These are phyloP conservation scores for Sporobolomyces roseus DNA, from an alignment of 768 basidiomycete genomes.

Conservation along the genomic window DNA sequence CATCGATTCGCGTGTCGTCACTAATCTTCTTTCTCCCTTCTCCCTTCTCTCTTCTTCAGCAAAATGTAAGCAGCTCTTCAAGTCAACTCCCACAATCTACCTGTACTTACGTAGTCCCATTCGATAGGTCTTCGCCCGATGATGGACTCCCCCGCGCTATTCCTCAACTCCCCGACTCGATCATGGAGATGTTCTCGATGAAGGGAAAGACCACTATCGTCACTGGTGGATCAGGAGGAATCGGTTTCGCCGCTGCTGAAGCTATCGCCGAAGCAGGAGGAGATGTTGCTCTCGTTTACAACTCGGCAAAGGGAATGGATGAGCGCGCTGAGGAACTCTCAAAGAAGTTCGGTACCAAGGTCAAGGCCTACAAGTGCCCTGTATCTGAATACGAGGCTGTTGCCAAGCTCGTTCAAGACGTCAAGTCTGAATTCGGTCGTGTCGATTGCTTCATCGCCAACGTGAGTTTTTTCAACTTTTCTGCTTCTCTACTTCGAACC, in stretches of 20 bases:
- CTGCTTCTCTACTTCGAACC: neutral
- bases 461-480: conserved; percentile 38
- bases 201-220: conserved; percentile 34
- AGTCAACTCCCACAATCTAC: neutral
- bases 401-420: conserved; percentile 43
- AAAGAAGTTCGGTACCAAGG: conserved; percentile 41
- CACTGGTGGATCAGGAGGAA: conserved; percentile 32
- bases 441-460: conserved; percentile 48
- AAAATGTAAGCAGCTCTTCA: neutral
- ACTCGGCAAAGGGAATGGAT: conserved; percentile 41
- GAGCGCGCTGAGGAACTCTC: conserved; percentile 43
- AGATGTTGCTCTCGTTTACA: conserved; percentile 47
- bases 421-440: conserved; percentile 45
- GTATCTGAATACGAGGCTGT: conserved; percentile 43
- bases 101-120: too few relatives aligned
- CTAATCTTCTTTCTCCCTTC: neutral
- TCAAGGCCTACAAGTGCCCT: conserved; percentile 47
- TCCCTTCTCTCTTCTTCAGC: neutral
- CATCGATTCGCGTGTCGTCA: neutral
- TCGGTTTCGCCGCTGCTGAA: conserved; percentile 32
- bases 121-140: conserved; percentile 18
- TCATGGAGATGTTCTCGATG: conserved; percentile 31
- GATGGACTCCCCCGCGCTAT: conserved; percentile 32
- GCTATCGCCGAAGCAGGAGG: conserved; percentile 41
- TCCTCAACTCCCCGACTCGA: conserved; percentile 18